Evolutionary conservation across 2,329 filamentous ascomycete species (phyloP), one percentile per base, ranked within the genome.

Genomic region (Huntiella decipiens): DNA sequence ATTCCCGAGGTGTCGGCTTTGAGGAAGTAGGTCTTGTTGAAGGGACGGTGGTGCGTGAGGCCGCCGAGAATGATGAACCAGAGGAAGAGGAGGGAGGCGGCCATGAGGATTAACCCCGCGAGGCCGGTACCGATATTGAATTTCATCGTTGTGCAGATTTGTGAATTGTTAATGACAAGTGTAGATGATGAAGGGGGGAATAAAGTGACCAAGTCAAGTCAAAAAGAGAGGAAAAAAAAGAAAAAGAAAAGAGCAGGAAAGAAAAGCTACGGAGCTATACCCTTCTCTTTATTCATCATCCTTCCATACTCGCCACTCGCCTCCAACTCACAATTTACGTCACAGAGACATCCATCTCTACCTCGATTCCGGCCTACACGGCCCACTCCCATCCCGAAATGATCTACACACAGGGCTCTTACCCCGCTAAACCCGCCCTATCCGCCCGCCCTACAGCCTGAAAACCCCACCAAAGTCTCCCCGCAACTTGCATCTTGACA

Each of bases 21-120:
- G 31, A 96, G 74, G 67, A 95, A 94, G 63, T 85, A 95, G 52
- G 86, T 85, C 49, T 77, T 65, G 60, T 81, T 74, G 46, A 92
- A 66, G 2, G 73, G 73, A 5, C 65, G 57, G n/a, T 59, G 58
- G 50, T 59, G 51, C n/a, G 63, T 62, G 40, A 74, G 59, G 49
- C 66, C 74, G 13, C 68, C 63, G 35, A 79, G 66, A 55, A 79
- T 68, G 53, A 75, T 60, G 63, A 77, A 74, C 59, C 68, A 70
- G 44, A 75, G 64, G 54, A 76, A 58, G 31, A 74, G 61, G 38
- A 73, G 62, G 32, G 71, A 68, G 42, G 59, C 62, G 50, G 61
- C 66, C 52, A 73, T 61, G 53, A 76, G 62, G 53, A 71, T 35
- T 47, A 71, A 57, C 57, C 48, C 45, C 22, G 22, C 32, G 13